These are phyloP conservation scores for Aaosphaeria pasadenensis DNA, from an alignment of 2,329 filamentous ascomycete genomes.

Conservation along the genomic window DNA sequence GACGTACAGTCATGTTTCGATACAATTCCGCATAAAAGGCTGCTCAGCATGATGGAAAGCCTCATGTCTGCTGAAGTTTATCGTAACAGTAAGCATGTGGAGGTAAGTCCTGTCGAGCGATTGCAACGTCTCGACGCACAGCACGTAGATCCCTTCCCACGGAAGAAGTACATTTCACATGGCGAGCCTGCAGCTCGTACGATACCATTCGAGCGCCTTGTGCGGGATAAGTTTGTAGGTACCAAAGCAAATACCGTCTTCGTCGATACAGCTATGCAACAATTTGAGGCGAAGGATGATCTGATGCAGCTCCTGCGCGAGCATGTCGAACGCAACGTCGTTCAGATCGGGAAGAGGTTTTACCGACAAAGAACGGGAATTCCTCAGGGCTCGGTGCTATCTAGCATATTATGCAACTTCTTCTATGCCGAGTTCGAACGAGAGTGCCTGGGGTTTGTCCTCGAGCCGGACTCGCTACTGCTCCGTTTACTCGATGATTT, in stretches of 20 bases:
- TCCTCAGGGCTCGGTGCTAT: constrained; percentile 87
- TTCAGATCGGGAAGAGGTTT: constrained; percentile 84
- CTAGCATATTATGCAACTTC: constrained; percentile 85
- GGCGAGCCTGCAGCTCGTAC: constrained; percentile 29
- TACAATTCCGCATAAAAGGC: constrained; percentile 78
- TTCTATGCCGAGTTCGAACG: constrained; percentile 89
- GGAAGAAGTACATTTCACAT: constrained; percentile 41
- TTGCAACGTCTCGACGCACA: constrained; percentile 29
- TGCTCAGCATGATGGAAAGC: constrained; percentile 64
- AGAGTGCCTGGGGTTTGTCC: constrained; percentile 65
- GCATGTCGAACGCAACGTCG: constrained; percentile 80
- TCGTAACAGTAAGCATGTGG: constrained; percentile 68
- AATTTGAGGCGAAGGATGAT: constrained; percentile 54
- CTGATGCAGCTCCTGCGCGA: constrained; percentile 70
- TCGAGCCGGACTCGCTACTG: constrained; percentile 60
- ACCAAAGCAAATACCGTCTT: constrained; percentile 66
- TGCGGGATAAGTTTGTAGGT: constrained; percentile 24
- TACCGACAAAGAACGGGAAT: constrained; percentile 88
- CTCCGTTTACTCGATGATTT: constrained; percentile 91
- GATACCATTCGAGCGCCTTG: constrained; percentile 30
- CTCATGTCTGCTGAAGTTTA: constrained; percentile 63
- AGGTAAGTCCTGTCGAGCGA: constrained; percentile 56
- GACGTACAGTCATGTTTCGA: constrained; percentile 94
- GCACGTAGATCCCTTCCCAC: constrained; percentile 27
- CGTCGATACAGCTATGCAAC: constrained; percentile 64